Evolutionary conservation across 1,284 basidiomycete genomes (phyloP).

Genomic region (Puccinia triticina): DNA sequence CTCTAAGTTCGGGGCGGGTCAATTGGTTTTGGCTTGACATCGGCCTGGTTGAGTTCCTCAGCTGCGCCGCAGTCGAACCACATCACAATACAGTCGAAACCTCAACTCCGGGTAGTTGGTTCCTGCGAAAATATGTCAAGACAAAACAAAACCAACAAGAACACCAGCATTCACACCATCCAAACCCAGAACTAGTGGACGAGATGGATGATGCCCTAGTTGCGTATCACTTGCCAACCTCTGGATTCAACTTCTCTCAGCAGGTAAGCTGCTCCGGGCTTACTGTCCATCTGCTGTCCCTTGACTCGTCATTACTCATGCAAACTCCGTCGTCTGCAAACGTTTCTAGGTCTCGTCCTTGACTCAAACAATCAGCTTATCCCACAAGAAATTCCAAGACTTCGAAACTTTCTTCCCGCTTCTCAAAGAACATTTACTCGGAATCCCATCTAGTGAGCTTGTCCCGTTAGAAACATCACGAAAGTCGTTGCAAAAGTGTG

Average conservation of each 20-base stretch:
- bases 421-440: constrained; percentile 26
- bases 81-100: no score
- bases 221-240: constrained; percentile 5
- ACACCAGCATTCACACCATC: no score
- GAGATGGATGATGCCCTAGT: not conserved
- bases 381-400: constrained; percentile 16
- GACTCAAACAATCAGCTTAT: constrained; percentile 18
- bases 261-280: not conserved
- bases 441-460: constrained; percentile 32
- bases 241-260: constrained; percentile 6
- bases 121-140: no score
- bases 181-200: not conserved
- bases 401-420: constrained; percentile 20
- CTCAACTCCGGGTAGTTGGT: no score
- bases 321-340: not conserved
- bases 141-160: no score
- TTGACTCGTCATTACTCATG: not conserved
- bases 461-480: constrained; percentile 36
- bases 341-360: constrained; percentile 4
- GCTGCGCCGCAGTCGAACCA: no score
- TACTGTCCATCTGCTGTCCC: not conserved
- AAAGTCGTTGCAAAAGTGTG: constrained; percentile 53
- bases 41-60: no score
- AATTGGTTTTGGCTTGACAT: no score
- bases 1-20: no score